Evolutionary conservation across 129 eudicot species (phyloP).

Genomic region (Tagetes patula): DNA sequence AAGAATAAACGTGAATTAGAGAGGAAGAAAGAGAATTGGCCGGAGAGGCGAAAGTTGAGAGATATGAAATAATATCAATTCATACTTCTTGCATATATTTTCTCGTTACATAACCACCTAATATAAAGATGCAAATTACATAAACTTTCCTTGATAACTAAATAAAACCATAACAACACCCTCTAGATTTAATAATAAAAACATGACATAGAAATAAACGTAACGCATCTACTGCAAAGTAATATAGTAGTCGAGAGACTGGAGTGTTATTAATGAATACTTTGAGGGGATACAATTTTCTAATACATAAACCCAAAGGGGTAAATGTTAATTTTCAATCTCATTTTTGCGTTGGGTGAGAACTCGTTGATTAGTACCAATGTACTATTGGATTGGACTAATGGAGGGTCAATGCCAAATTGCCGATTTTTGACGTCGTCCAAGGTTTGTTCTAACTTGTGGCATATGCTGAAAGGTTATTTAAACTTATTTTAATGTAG

Average conservation of each 20-base stretch:
- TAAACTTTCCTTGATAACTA: no score
- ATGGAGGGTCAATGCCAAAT: constrained; percentile 15
- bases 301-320: not conserved
- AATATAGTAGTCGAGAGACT: not conserved
- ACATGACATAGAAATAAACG: no score
- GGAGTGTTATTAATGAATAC: not conserved
- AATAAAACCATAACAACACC: no score
- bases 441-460: constrained; percentile 3
- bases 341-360: constrained; percentile 3
- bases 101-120: no score
- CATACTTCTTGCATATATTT: no score
- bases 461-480: not conserved
- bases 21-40: no score
- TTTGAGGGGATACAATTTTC: not conserved
- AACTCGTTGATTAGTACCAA: constrained; percentile 12
- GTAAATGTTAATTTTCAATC: not conserved
- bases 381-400: not conserved
- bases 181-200: no score
- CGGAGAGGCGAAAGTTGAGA: no score
- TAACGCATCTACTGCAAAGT: not conserved
- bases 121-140: no score
- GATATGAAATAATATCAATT: no score
- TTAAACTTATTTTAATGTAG: not conserved
- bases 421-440: constrained; percentile 19
- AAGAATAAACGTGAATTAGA: no score